These are phyloP conservation scores for Curvularia eragrostidis DNA, from an alignment of 2,329 filamentous ascomycete species.

Conservation along the genomic window DNA sequence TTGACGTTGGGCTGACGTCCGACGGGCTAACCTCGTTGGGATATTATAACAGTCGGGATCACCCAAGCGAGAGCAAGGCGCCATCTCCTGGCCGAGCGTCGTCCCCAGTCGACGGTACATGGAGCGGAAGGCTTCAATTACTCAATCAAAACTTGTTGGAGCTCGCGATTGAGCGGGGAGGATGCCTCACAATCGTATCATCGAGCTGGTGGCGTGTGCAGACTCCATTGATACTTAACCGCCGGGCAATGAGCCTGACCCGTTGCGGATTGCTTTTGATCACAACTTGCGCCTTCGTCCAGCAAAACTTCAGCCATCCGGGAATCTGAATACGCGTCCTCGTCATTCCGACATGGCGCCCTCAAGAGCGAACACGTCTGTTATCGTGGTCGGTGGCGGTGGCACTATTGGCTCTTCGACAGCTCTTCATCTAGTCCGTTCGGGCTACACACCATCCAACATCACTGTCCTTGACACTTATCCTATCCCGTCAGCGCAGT, in stretches of 20 bases:
- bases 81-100: constrained; percentile 5
- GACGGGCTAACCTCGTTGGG: constrained; percentile 6
- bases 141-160: constrained; percentile 13
- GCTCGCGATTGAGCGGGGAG: constrained; percentile 10
- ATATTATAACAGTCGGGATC: constrained; percentile 13
- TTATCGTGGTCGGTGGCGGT: constrained; percentile 57
- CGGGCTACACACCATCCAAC: constrained; percentile 55
- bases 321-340: neutral
- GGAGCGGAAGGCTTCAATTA: constrained; percentile 12
- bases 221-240: constrained; percentile 18
- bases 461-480: constrained; percentile 59
- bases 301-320: neutral
- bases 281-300: constrained; percentile 7
- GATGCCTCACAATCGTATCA: constrained; percentile 15
- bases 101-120: constrained; percentile 6
- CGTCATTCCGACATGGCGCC: constrained; percentile 20
- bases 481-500: constrained; percentile 55
- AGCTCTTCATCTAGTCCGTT: constrained; percentile 59
- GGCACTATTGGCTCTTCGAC: constrained; percentile 62
- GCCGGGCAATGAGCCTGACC: constrained; percentile 10
- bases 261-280: constrained; percentile 16
- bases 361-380: constrained; percentile 29
- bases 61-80: constrained; percentile 16
- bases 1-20: constrained; percentile 12
- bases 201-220: constrained; percentile 26